phyloP scores from a whole-genome alignment of 306 rosid species.

The Lathyrus aphaca region DNA sequence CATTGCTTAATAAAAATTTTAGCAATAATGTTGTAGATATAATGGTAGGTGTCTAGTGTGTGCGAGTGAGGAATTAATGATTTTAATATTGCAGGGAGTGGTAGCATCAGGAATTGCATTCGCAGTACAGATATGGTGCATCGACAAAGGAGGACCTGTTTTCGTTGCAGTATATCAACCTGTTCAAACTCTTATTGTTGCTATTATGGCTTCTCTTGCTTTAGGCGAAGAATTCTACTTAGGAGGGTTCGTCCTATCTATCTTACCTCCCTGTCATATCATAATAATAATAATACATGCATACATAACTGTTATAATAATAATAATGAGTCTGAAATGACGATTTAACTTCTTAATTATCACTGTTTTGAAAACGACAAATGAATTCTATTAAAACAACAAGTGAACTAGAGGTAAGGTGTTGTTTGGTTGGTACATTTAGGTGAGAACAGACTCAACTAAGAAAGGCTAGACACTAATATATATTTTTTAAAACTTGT shows the following conservation, averaged over 20 bases:
- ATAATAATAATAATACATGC: no score
- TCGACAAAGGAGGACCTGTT: slow-evolving; percentile 99
- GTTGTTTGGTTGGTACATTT: slow-evolving; percentile 30
- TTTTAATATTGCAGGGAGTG: slow-evolving; percentile 68
- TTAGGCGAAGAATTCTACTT: slow-evolving; percentile 92
- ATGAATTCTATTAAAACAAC: slow-evolving; percentile 31
- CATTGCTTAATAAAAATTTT: no score
- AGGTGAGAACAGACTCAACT: slow-evolving; percentile 20
- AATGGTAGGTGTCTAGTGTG: not conserved
- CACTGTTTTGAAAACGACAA: slow-evolving; percentile 35
- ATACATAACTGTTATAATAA: no score
- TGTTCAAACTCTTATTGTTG: slow-evolving; percentile 96
- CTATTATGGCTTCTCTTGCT: slow-evolving; percentile 94
- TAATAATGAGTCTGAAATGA: slow-evolving; percentile 25
- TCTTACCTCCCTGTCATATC: not conserved
- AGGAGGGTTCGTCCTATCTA: slow-evolving; percentile 66
- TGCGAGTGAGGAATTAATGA: no score
- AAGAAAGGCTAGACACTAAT: slow-evolving; percentile 22
- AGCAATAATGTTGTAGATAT: slow-evolving; percentile 6
- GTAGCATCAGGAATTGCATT: slow-evolving; percentile 98
- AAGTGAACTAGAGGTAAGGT: slow-evolving; percentile 27
- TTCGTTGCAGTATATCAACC: slow-evolving; percentile 98
- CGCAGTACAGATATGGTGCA: slow-evolving; percentile 99
- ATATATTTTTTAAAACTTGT: not conserved
- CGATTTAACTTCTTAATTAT: not conserved